Evolutionary conservation across 2,329 filamentous ascomycete genomes (phyloP), one percentile per base, ranked within the genome.

Genomic region (Cryphonectria parasitica): DNA sequence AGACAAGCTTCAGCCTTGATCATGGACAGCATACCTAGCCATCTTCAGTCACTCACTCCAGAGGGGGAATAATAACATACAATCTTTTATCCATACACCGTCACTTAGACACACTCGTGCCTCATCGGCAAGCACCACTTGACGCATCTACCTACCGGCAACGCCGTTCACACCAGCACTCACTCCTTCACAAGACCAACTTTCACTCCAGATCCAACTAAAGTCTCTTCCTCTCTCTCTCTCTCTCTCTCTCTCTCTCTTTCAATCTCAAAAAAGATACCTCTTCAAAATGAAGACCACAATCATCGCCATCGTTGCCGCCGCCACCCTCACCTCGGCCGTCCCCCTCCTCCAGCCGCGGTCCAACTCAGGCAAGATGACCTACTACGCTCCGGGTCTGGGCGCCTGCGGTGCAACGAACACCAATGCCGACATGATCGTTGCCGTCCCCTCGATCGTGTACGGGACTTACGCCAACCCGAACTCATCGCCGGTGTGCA

Each of bases 391-490:
- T 22, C 70, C 70, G 0, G 28, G 67, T 13, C 8, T 17, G 13
- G 70, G 70, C 2, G 49, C 70, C 25, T 71, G 70, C 36, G 70
- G 70, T 56, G 45, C 8, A 15, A 64, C 67, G 28, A 66, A 71
- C 49, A 67, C 19, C 1, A 67, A 66, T 1, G 39, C 11, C 15
- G 70, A 71, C 56, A 39, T 69, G 25, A 58, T 71, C 15, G 70
- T 69, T 13, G 70, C 70, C 25, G 45, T 71, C 17, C 43, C 66
- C 15, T 31, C 63, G 22, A 3, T 28, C 11, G 63, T 71, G 39
- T 71, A 61, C 62, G 69, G 69, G 7, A 71, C 66, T 1, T 62
- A 45, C 31, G 61, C 69, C 25, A 71, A 68, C 66, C 69, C 69
- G 13, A 71, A 71, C 66, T 19, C 69, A 1, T 71, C 69, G 34